Percentiles rank a stretch among this genome's conserved stretches.
Conservation (phyloP, 345 rosid genomes). For the Eucalyptus urophylla region DNA sequence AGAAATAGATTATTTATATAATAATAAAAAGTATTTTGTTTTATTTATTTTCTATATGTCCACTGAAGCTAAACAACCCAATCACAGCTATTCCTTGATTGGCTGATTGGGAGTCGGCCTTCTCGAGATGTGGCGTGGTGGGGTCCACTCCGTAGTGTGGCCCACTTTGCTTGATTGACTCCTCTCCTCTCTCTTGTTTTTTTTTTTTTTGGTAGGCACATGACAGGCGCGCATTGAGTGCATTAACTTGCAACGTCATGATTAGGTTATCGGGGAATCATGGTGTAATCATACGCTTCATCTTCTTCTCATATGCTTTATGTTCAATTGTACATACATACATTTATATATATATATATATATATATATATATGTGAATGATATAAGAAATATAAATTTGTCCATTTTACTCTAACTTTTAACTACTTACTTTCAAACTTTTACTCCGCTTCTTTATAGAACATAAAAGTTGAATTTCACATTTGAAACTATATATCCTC, state of each 20-base stretch:
- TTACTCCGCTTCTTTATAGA: rapidly evolving
- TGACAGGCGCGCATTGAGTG: not conserved
- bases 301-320: not conserved
- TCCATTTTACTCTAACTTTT: rapidly evolving
- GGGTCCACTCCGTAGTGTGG: not conserved
- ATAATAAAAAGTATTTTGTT: not conserved
- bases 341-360: too few relatives aligned
- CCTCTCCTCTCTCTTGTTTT: rapidly evolving
- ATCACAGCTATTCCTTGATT: not conserved
- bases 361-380: too few relatives aligned
- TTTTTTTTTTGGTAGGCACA: not conserved
- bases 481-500: too few relatives aligned
- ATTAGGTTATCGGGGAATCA: not conserved
- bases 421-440: too few relatives aligned
- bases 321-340: not conserved
- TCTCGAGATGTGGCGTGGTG: not conserved
- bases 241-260: not conserved
- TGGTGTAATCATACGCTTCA: not conserved
- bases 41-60: not conserved
- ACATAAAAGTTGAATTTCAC: rapidly evolving
- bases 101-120: not conserved
- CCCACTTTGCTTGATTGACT: not conserved
- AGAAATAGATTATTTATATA: not conserved
- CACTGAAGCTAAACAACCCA: not conserved
- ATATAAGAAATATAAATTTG: too few relatives aligned